Evolutionary conservation across 2,329 filamentous ascomycete species (phyloP), one percentile per base, ranked within the genome.

Genomic region (Phyllosticta citriasiana): DNA sequence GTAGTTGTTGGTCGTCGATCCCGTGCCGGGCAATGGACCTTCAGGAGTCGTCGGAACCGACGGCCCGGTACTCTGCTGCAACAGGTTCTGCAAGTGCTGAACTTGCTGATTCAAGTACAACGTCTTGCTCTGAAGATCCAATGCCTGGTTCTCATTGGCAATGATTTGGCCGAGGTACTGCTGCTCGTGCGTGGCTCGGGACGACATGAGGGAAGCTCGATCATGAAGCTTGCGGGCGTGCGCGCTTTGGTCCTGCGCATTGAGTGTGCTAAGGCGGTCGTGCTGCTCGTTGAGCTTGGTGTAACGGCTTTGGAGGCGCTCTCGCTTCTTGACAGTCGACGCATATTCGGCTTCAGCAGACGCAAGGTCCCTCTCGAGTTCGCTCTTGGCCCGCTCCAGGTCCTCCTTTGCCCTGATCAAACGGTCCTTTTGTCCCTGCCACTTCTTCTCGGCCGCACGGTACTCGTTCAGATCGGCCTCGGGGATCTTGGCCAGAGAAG

Each of bases 241-340:
- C 69, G 86, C 85, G 64, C 85, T 81, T 22, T 86, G 77, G 1
- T 84, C 84, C 56, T 85, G 81, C 57, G 79, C 80, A 70, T 88
- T 88, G 66, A 87, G 87, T 66, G 87, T 84, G 25, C 82, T 80
- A 66, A 91, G 85, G 67, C 85, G 85, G 61, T 85, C 84, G 66
- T 88, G 81, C 72, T 91, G 88, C 65, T 84, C 85, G 65, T 88
- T 85, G 25, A 90, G 84, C 76, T 89, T 89, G 69, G 81, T 80
- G 67, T 89, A 87, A 57, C 88, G 85, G 26, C 83, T 80, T 60
- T 84, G 83, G 52, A 90, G 85, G 74, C 88, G 88, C 76, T 89
- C 89, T 57, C 83, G 82, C 72, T 89, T 89, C 61, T 84, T 83
- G 68, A 86, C 81, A 30, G 87, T 77, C 64, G 80, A 80, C 22